Evolutionary conservation across 1,284 basidiomycete species (phyloP), one percentile per base, ranked within the genome.

Genomic region (Trichosporon inkin): DNA sequence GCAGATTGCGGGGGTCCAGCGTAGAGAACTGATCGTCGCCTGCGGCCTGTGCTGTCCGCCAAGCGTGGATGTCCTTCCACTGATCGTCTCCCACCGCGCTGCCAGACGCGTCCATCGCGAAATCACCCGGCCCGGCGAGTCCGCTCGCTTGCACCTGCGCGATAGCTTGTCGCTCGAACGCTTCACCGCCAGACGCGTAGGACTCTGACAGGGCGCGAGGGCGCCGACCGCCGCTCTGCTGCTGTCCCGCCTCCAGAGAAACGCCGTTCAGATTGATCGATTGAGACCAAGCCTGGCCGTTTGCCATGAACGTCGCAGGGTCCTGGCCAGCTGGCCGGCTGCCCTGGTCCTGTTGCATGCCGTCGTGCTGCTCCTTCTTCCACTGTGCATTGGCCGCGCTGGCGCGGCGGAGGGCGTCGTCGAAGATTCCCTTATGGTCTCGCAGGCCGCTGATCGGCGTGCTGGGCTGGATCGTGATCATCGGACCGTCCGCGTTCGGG

Each of bases 401-500:
- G 10, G 69, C 73, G 10, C 71, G 68, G 36, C 72, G 67, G 3
- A 76, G 62, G 3, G 72, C 75, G 17, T 68, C 70, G 51, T 78
- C 77, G 60, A 75, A 79, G 4, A 77, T 62, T 1, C 77, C 76
- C 47, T 70, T 58, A 7, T 69, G 70, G 24, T 77, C 76, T 49
- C 72, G 74, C 51, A 77, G 52, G 8, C 74, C 77, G 41, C 73
- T 76, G 49, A 77, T 78, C 1, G 78, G 78, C 10, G 78, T 79
- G 56, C 75, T 77, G 1, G 78, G 78, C 56, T 78, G 77, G n/a
- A 79, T 73, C 54, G 70, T 75, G 64, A 79, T 79, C 70, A 75
- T 75, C 6, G 77, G 78, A 2, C 77, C 77, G 56, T 76, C 78
- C 2, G 72, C 72, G 57, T 67, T 75, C 8, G 74, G 71, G 5